Evolutionary conservation across 805 yeast species (phyloP).

Genomic region (Hanseniaspora pseudoguilliermondii): DNA sequence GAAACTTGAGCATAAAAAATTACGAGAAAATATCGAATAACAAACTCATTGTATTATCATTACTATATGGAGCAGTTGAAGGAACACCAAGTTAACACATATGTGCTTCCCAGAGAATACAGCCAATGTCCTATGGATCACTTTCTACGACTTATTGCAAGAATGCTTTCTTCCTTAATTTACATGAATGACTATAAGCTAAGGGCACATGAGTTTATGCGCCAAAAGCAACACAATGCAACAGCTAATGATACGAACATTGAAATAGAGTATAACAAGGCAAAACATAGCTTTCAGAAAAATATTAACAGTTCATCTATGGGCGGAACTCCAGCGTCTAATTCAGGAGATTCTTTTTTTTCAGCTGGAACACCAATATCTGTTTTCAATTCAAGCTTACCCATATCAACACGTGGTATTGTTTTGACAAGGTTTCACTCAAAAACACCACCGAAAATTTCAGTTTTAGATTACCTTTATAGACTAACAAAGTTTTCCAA

Average conservation of each 20-base stretch:
- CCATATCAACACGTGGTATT: constrained; percentile 26
- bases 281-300: neutral
- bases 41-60: neutral
- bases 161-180: constrained; percentile 71
- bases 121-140: constrained; percentile 58
- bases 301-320: neutral
- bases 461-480: constrained; percentile 61
- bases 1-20: no score
- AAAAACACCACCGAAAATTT: constrained; percentile 78
- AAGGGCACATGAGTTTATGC: constrained; percentile 22
- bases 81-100: neutral
- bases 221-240: neutral
- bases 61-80: neutral
- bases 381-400: neutral
- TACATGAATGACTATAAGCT: constrained; percentile 47
- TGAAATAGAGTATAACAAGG: constrained; percentile 17
- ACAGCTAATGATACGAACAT: neutral
- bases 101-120: constrained; percentile 32
- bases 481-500: constrained; percentile 75
- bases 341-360: constrained; percentile 1
- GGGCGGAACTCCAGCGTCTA: neutral
- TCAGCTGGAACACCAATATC: neutral
- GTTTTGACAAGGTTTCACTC: constrained; percentile 81
- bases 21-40: no score
- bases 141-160: constrained; percentile 54